Evolutionary conservation across 768 basidiomycete species (phyloP), one percentile per base, ranked within the genome.

Genomic region (Coprinopsis sp.): DNA sequence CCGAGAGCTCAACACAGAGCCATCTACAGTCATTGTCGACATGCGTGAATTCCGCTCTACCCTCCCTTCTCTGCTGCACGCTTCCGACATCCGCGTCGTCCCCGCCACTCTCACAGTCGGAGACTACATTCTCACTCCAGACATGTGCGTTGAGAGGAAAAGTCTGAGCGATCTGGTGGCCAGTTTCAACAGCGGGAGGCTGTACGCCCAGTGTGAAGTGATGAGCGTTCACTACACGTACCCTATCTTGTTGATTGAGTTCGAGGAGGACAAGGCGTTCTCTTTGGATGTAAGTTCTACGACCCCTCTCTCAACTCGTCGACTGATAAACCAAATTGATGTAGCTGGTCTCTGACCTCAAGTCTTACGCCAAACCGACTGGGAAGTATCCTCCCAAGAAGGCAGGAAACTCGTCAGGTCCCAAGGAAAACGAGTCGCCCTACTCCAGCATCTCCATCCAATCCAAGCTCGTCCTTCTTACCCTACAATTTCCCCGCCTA

Each of bases 211-310:
- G 59, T 98, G 95, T 68, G 95, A 98, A 65, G 62, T 91, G 18
- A 97, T 99, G 95, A 92, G 89, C 0, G 85, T 84, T 13, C 88
- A 97, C 61, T 98, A 99, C 70, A 96, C 92, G 65, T 82, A 87
- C 16, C 94, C 95, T 0, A 74, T 99, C 43, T 71, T 99, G 13
- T 72, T 98, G 8, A 96, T 98, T 56, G 94, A 99, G 61, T 98
- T 98, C 52, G 95, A 98, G 60, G 92, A 98, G 67, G 88, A 96
- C 63, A 97, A 95, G 56, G 83, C 91, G 0, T 96, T 97, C 63
- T 87, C 88, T 0, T 74, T 98, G 10, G 87, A 93, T 66, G 93
- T 89, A 50, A 44, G 73, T 60, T 12, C 24, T 14, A 5, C 29
- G 27, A 25, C 18, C 16, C 22, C 2, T 0, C 37, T 45, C 16